These are phyloP conservation scores for Candida sp. DNA, from an alignment of 1,139 yeast species.

Conservation along the genomic window DNA sequence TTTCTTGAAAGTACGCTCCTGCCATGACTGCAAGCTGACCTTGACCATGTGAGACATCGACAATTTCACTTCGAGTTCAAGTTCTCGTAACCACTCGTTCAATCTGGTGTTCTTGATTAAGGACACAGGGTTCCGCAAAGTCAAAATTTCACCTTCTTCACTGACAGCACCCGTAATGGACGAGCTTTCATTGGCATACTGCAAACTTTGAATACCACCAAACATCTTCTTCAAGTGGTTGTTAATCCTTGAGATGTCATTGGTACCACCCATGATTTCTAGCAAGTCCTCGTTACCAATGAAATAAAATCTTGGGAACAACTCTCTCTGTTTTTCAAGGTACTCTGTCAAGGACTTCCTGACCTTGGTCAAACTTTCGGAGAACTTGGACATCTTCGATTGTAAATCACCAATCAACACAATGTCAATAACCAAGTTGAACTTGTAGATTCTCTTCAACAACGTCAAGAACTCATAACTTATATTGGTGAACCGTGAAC, in stretches of 20 bases:
- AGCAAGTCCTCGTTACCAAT: constrained; percentile 90
- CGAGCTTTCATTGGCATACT: constrained; percentile 37
- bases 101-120: constrained; percentile 46
- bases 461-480: constrained; percentile 63
- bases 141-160: constrained; percentile 64
- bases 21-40: constrained; percentile 12
- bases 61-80: constrained; percentile 58
- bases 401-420: constrained; percentile 56
- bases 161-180: constrained; percentile 57
- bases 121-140: constrained; percentile 48
- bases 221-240: constrained; percentile 77
- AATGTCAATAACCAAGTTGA: constrained; percentile 61
- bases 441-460: constrained; percentile 54
- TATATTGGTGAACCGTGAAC: constrained; percentile 66
- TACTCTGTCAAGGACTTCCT: constrained; percentile 76
- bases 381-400: constrained; percentile 50
- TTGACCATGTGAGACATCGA: constrained; percentile 44
- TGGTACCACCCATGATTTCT: constrained; percentile 76
- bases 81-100: constrained; percentile 64
- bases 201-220: constrained; percentile 59
- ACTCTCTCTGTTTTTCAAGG: constrained; percentile 77
- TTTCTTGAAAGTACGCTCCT: constrained; percentile 14
- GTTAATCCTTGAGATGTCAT: constrained; percentile 52
- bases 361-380: constrained; percentile 61
- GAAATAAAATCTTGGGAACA: constrained; percentile 85